Evolutionary conservation across 2,329 filamentous ascomycete genomes (phyloP).

Genomic region (Hypoxylon sp.): DNA sequence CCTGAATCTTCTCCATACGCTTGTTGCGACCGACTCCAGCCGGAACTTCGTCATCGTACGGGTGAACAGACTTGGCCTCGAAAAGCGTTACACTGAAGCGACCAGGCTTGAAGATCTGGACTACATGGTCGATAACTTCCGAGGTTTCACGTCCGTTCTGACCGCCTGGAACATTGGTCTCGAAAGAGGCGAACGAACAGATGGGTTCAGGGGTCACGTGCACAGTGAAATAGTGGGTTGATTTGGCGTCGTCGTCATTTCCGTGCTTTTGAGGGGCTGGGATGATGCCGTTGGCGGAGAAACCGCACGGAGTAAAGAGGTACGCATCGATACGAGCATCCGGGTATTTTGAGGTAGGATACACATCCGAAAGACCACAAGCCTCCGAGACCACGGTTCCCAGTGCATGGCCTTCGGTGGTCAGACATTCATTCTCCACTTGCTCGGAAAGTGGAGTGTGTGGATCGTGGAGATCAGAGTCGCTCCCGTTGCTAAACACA

Average conservation of each 20-base stretch:
- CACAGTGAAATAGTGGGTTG: slow-evolving; percentile 95
- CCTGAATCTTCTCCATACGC: slow-evolving; percentile 82
- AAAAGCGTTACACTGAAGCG: slow-evolving; percentile 98
- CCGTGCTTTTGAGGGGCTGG: slow-evolving; percentile 76
- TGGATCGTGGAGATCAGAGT: slow-evolving; percentile 68
- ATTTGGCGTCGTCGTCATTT: slow-evolving; percentile 61
- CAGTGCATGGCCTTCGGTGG: slow-evolving; percentile 93
- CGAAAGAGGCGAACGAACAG: slow-evolving; percentile 97
- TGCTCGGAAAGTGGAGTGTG: slow-evolving; percentile 70
- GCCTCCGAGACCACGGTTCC: slow-evolving; percentile 92
- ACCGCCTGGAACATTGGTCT: slow-evolving; percentile 94
- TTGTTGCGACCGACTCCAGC: slow-evolving; percentile 58
- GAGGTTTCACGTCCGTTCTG: slow-evolving; percentile 90
- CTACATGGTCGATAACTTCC: slow-evolving; percentile 93
- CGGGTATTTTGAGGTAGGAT: slow-evolving; percentile 87
- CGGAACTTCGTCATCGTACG: slow-evolving; percentile 58
- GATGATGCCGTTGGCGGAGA: slow-evolving; percentile 96
- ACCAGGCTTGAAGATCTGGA: slow-evolving; percentile 96
- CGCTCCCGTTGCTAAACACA: slow-evolving; percentile 80
- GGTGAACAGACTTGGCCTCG: slow-evolving; percentile 79
- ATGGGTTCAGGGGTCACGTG: slow-evolving; percentile 97
- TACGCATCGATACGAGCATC: slow-evolving; percentile 96
- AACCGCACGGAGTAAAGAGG: slow-evolving; percentile 95
- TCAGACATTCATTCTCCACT: slow-evolving; percentile 78
- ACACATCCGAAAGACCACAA: slow-evolving; percentile 91